These are phyloP conservation scores for Nothophaeocryptopus gaeumannii DNA, from an alignment of 2,329 filamentous ascomycete genomes.

Conservation along the genomic window DNA sequence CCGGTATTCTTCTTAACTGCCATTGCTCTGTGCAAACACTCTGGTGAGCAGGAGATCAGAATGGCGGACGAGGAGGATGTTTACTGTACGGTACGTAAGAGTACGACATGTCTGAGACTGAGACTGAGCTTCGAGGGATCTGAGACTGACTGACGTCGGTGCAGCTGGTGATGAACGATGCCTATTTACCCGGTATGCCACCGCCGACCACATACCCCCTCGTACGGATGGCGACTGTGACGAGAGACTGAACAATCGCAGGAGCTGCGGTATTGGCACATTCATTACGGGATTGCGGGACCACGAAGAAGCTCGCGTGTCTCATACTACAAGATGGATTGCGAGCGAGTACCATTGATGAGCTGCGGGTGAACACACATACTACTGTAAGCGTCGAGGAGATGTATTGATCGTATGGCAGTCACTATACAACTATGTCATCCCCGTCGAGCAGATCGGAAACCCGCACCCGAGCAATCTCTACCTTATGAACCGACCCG, in stretches of 20 bases:
- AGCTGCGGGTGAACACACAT: conserved; percentile 63
- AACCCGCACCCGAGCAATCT: conserved; percentile 79
- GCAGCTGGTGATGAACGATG: conserved; percentile 87
- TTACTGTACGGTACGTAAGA: conserved; percentile 63
- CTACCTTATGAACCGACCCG: conserved; percentile 84
- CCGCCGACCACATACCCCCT: conserved; percentile 11
- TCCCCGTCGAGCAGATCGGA: conserved; percentile 75
- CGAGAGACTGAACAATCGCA: conserved; percentile 38
- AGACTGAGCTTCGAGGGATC: too few relatives aligned
- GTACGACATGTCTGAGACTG: too few relatives aligned
- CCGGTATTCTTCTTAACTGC: too few relatives aligned
- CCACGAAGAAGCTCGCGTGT: conserved; percentile 79
- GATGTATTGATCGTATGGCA: conserved; percentile 39
- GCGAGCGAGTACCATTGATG: conserved; percentile 68
- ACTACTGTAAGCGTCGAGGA: not conserved
- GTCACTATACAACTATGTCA: conserved; percentile 82
- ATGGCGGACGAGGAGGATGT: conserved; percentile 52
- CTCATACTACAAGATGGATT: conserved; percentile 79
- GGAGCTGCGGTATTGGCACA: conserved; percentile 92
- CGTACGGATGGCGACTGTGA: not conserved
- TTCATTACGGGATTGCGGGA: conserved; percentile 86
- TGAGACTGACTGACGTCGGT: conserved; percentile 7
- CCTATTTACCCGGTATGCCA: conserved; percentile 79
- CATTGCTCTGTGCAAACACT: too few relatives aligned
- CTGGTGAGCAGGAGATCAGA: too few relatives aligned